phyloP scores from a whole-genome alignment of 805 yeast genomes.

The Cyberlindnera veronae region DNA sequence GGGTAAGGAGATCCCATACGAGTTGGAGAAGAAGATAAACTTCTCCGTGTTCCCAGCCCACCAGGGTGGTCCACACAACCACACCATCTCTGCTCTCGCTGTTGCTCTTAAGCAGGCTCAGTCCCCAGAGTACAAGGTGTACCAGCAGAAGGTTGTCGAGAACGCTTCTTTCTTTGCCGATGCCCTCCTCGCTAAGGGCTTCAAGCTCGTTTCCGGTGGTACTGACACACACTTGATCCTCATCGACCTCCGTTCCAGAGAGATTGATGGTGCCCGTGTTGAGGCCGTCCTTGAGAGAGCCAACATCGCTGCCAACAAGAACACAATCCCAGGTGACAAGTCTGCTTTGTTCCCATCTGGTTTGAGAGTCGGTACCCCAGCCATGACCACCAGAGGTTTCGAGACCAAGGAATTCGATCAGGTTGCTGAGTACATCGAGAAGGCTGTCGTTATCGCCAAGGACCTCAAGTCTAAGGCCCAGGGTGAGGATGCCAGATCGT shows the following conservation, averaged over 20 bases:
- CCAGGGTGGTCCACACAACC: conserved; percentile 99
- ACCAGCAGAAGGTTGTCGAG: conserved; percentile 82
- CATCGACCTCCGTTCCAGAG: conserved; percentile 82
- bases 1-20: conserved; percentile 88
- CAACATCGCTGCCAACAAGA: conserved; percentile 95
- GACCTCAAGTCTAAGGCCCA: conserved; percentile 55
- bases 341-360: conserved; percentile 97
- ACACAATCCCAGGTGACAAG: conserved; percentile 95
- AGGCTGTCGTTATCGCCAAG: conserved; percentile 69
- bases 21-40: conserved; percentile 91
- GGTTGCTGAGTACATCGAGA: conserved; percentile 77
- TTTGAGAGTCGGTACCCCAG: conserved; percentile 95
- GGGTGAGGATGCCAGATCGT: conserved; percentile 55
- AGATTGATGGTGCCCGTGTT: conserved; percentile 94
- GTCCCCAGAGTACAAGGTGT: conserved; percentile 84
- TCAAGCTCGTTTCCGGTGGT: conserved; percentile 86
- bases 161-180: conserved; percentile 83
- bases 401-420: conserved; percentile 70
- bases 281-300: conserved; percentile 92
- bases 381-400: conserved; percentile 91
- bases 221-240: conserved; percentile 97
- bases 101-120: conserved; percentile 94
- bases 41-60: conserved; percentile 99
- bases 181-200: conserved; percentile 69
- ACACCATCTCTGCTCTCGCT: conserved; percentile 96